These are phyloP conservation scores for Debaryomyces udenii DNA, from an alignment of 1,139 yeast species.

Conservation along the genomic window DNA sequence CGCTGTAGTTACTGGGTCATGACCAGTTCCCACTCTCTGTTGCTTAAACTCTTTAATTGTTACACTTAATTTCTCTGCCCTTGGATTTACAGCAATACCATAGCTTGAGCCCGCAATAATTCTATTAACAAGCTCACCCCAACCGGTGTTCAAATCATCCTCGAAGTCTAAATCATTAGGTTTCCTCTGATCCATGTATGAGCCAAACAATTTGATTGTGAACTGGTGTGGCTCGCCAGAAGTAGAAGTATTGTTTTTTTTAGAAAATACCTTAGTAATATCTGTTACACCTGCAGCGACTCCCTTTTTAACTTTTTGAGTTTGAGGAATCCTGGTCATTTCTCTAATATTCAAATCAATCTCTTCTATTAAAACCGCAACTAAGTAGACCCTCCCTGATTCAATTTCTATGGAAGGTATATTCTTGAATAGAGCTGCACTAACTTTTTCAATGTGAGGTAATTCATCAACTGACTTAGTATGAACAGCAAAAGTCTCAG, in stretches of 20 bases:
- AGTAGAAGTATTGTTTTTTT: conserved; percentile 60
- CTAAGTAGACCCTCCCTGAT: conserved; percentile 64
- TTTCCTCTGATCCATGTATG: conserved; percentile 51
- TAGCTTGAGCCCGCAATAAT: conserved; percentile 74
- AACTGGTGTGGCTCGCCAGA: conserved; percentile 73
- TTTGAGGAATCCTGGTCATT: conserved; percentile 24
- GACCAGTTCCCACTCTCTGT: conserved; percentile 45
- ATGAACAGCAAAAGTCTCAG: conserved; percentile 79
- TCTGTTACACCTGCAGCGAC: conserved; percentile 90
- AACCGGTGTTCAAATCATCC: conserved; percentile 62
- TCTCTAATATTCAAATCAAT: conserved; percentile 40
- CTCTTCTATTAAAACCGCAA: conserved; percentile 68
- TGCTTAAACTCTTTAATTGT: conserved; percentile 76
- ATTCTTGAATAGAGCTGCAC: conserved; percentile 80
- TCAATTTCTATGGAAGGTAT: conserved; percentile 73
- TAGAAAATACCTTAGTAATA: conserved; percentile 75
- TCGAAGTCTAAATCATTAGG: neutral
- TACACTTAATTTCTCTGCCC: conserved; percentile 73
- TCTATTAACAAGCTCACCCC: conserved; percentile 87
- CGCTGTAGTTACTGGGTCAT: conserved; percentile 38
- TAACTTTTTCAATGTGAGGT: conserved; percentile 63
- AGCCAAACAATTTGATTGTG: conserved; percentile 71
- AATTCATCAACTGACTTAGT: conserved; percentile 62
- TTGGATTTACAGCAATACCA: conserved; percentile 81
- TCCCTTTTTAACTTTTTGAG: conserved; percentile 68